Evolutionary conservation across 208 protist genomes (phyloP).

Genomic region (Crithidia fasciculata): DNA sequence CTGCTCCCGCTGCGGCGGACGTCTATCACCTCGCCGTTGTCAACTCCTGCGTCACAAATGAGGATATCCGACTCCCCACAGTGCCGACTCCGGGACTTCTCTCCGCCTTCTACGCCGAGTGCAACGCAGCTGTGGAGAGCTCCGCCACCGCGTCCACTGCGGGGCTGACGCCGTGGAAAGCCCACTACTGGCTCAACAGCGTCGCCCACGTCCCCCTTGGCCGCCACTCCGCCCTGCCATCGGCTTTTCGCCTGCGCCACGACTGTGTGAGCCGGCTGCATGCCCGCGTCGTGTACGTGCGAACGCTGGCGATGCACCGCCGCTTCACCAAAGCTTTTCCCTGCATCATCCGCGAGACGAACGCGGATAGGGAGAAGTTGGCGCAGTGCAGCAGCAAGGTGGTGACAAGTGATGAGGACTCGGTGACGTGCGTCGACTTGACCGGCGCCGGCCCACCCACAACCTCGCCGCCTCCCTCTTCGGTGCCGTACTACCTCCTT

Average conservation of each 20-base stretch:
- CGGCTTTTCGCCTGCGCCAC: constrained; percentile 46
- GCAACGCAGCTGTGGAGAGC: neutral
- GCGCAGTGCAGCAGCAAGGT: neutral
- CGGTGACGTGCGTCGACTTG: constrained; percentile 2
- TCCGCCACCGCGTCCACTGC: constrained; percentile 1
- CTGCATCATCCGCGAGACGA: neutral
- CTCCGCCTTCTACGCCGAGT: constrained; percentile 53
- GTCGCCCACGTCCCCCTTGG: constrained; percentile 77
- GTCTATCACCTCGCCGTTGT: constrained; percentile 49
- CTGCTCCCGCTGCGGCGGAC: neutral
- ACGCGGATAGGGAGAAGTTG: neutral
- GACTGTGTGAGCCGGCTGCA: constrained; percentile 73
- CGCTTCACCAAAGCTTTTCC: constrained; percentile 36
- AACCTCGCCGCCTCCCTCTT: constrained; percentile 2
- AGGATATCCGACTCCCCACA: constrained; percentile 58
- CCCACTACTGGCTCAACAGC: constrained; percentile 52
- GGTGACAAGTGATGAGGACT: neutral
- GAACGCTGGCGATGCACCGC: constrained; percentile 27
- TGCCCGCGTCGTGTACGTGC: constrained; percentile 64
- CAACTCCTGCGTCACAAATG: constrained; percentile 56
- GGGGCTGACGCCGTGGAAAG: constrained; percentile 13
- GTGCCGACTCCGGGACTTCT: constrained; percentile 52
- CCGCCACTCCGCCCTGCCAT: constrained; percentile 59
- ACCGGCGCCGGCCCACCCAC: neutral
- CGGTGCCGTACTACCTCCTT: constrained; percentile 72